Evolutionary conservation across 73 alveolate species (phyloP), one percentile per base, ranked within the genome.

Genomic region (Paramecium biaurelia): DNA sequence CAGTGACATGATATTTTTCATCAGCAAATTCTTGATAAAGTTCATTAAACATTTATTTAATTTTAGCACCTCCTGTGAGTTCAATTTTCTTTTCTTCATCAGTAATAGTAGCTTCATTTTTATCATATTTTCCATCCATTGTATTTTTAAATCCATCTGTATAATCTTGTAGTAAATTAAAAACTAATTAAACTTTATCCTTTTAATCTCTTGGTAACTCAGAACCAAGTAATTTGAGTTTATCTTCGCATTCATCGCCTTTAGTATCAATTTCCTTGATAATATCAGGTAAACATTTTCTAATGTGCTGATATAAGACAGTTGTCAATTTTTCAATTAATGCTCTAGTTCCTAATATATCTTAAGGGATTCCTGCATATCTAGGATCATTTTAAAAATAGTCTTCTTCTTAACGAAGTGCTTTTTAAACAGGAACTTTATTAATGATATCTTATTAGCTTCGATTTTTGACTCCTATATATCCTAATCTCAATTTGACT

Each of bases 381-480:
- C 93, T 93, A 6, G 98, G 99, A 92, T 96, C 97, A 84, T 94
- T 88, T 53, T 93, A 92, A 70, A 97, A 97, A 76, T 88, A 97
- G 56, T 94, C 95, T 72, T 95, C 94, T 93, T 97, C 99, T 92
- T 95, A 94, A 34, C 96, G 95, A 15, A 96, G 92, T 15, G 99
- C 97, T 70, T 96, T 92, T 84, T 63, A 92, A 63, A 96, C 98
- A 26, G 97, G 79, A 85, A 93, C 92, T 57, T 88, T 93, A 93
- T 96, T 97, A 70, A 84, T 92, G 89, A 98, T 98, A 93, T 97
- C 99, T 85, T 97, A 95, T 93, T 98, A 97, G 41, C 98, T 94
- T 79, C 99, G 95, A 93, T 97, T 98, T 95, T 98, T 98, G 26
- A 98, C 99, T 18, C 99, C 99, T 56, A 98, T 98, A 90, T 96